A percentile compares a stretch with the other conserved stretches of the same genome.
phyloP scores from a whole-genome alignment of 2,329 filamentous ascomycete genomes.

The Emergomyces orientalis region DNA sequence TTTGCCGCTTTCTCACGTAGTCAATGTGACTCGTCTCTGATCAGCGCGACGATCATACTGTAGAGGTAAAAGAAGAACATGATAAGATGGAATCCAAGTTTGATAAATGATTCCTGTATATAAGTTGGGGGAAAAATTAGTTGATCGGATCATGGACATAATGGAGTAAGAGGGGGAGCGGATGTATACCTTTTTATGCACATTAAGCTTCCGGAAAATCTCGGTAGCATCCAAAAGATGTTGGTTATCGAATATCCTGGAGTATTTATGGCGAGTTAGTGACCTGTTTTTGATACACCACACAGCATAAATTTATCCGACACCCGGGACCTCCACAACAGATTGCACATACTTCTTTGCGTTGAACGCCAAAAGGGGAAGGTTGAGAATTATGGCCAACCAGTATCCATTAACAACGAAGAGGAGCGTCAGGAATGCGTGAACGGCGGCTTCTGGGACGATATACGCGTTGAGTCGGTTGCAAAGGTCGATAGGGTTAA shows the following conservation, averaged over 20 bases:
- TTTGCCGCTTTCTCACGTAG: constrained; percentile 8
- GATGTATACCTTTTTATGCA: constrained; percentile 81
- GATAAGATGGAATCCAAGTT: constrained; percentile 94
- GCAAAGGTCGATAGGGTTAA: constrained; percentile 99
- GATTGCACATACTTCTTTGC: constrained; percentile 75
- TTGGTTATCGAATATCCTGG: constrained; percentile 90
- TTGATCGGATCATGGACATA: neutral
- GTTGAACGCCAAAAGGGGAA: constrained; percentile 88
- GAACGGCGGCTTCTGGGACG: constrained; percentile 93
- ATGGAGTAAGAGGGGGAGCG: neutral
- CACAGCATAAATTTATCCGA: neutral
- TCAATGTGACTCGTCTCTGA: constrained; percentile 87
- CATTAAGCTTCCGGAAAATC: constrained; percentile 97
- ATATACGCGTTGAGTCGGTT: constrained; percentile 99
- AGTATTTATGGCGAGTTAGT: neutral
- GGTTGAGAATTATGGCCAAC: constrained; percentile 82
- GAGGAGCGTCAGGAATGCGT: constrained; percentile 87
- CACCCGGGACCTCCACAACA: too few species aligned
- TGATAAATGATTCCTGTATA: constrained; percentile 87
- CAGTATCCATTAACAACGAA: constrained; percentile 99
- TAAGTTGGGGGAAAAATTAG: constrained; percentile 3
- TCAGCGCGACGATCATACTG: constrained; percentile 95
- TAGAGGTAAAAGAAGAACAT: constrained; percentile 99
- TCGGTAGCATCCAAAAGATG: constrained; percentile 95
- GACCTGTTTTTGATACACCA: neutral